A percentile compares a stretch with the other conserved stretches of the same genome.
Conservation (phyloP, 495 filamentous ascomycete species). For the Cladorrhinum samala region DNA sequence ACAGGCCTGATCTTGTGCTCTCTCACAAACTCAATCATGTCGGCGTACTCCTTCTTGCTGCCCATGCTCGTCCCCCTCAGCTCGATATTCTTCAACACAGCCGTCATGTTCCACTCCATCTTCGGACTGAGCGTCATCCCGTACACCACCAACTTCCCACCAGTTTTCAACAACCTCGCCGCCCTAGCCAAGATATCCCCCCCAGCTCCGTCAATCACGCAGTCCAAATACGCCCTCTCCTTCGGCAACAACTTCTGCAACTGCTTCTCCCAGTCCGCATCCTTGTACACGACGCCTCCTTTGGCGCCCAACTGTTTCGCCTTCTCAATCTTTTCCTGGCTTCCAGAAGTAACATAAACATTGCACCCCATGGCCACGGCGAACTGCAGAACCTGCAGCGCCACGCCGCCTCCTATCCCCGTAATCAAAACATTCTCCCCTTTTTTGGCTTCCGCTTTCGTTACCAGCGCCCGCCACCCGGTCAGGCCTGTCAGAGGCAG, state of each 20-base stretch:
- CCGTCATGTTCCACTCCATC: slow-evolving; percentile 64
- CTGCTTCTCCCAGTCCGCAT: slow-evolving; percentile 62
- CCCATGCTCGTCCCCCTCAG: slow-evolving; percentile 70
- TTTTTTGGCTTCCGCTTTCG: slow-evolving; percentile 54
- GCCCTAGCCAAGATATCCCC: slow-evolving; percentile 61
- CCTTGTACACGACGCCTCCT: slow-evolving; percentile 64
- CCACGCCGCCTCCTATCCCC: slow-evolving; percentile 77
- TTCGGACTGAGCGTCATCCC: slow-evolving; percentile 73
- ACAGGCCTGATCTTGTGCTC: slow-evolving; percentile 58
- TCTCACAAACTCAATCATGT: slow-evolving; percentile 70
- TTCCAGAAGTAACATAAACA: slow-evolving; percentile 65
- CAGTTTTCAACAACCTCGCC: slow-evolving; percentile 51
- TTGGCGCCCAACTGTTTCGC: slow-evolving; percentile 57
- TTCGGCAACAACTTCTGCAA: slow-evolving; percentile 50
- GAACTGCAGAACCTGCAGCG: slow-evolving; percentile 63
- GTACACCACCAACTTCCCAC: slow-evolving; percentile 64
- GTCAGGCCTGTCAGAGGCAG: slow-evolving; percentile 78
- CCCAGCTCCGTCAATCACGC: slow-evolving; percentile 70
- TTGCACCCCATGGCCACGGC: slow-evolving; percentile 57
- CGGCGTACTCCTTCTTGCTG: slow-evolving; percentile 63
- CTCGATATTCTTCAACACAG: slow-evolving; percentile 71
- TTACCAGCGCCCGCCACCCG: slow-evolving; percentile 77
- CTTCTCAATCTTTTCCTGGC: slow-evolving; percentile 57
- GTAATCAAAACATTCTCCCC: slow-evolving; percentile 67
- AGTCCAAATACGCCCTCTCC: slow-evolving; percentile 57